These are phyloP conservation scores for Populus hybrid DNA, from an alignment of 441 rosid species.

Conservation along the genomic window DNA sequence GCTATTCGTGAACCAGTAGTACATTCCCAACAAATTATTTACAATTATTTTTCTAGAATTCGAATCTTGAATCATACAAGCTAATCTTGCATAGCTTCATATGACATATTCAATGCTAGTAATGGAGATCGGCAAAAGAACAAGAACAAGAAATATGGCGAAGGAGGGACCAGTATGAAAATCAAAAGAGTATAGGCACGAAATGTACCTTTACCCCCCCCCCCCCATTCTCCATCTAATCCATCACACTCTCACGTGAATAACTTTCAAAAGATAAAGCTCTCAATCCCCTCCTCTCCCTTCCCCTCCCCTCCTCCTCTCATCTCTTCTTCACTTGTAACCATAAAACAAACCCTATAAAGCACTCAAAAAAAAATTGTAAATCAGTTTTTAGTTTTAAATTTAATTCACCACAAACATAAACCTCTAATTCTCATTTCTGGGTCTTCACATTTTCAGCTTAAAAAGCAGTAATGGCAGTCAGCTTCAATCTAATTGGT, in stretches of 20 bases:
- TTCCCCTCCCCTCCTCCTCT: background rate
- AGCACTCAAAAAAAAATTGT: background rate
- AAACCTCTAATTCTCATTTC: background rate
- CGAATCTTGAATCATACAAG: too few species aligned
- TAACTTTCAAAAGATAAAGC: background rate
- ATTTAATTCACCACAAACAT: background rate
- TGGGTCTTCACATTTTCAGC: background rate
- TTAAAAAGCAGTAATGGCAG: conserved; percentile 29
- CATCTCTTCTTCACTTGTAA: background rate
- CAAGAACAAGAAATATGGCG: background rate
- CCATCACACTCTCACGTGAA: background rate
- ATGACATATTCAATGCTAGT: background rate
- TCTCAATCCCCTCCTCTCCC: background rate
- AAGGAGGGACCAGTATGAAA: background rate
- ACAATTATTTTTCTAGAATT: too few species aligned
- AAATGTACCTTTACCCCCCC: background rate
- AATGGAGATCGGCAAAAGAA: background rate
- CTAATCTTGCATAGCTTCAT: too few species aligned
- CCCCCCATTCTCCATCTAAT: too few species aligned
- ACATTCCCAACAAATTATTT: too few species aligned
- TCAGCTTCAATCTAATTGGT: conserved; percentile 50
- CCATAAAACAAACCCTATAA: background rate
- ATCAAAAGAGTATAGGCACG: background rate
- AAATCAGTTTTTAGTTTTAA: background rate
- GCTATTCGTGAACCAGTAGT: too few species aligned